Evolutionary conservation across 1,284 basidiomycete species (phyloP), one percentile per base, ranked within the genome.

Genomic region (Tilletia setariae): DNA sequence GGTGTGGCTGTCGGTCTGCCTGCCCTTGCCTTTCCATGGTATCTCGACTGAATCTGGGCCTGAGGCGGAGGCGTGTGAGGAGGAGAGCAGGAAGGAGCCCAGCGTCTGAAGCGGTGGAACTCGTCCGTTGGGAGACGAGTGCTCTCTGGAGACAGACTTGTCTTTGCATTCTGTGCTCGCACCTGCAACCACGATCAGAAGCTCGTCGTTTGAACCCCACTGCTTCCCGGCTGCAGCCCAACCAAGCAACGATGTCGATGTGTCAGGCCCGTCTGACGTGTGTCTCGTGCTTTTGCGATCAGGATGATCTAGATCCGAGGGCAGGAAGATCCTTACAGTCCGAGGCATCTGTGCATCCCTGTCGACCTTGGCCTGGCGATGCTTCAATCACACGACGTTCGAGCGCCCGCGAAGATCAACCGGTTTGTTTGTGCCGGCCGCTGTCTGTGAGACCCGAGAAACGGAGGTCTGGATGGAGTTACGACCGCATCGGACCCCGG

Each of bases 291-390:
- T n/a, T n/a, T n/a, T n/a, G 47, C 7, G 23, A 25, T 16, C 21
- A 53, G 4, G n/a, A 35, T n/a, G 56, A 40, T 2, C 19, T 28
- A 61, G 56, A 61, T 61, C 32, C 7, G 15, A 19, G 21, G 56
- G 56, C 56, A 61, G 56, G 56, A 61, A 61, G 56, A 61, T 61
- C 2, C 56, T 30, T 16, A 28, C 51, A 49, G 46, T 49, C 46
- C 19, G 46, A 49, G 23, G 51, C 51, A 53, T 53, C 47, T 46
- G n/a, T n/a, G n/a, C n/a, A n/a, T n/a, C n/a, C n/a, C n/a, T n/a
- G n/a, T n/a, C n/a, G n/a, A n/a, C n/a, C n/a, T n/a, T n/a, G n/a
- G n/a, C n/a, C n/a, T n/a, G n/a, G n/a, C n/a, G n/a, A n/a, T n/a
- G n/a, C n/a, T n/a, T n/a, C n/a, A n/a, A n/a, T n/a, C n/a, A n/a